Conservation (phyloP, 768 basidiomycete genomes). For the Agaricus blazei region DNA sequence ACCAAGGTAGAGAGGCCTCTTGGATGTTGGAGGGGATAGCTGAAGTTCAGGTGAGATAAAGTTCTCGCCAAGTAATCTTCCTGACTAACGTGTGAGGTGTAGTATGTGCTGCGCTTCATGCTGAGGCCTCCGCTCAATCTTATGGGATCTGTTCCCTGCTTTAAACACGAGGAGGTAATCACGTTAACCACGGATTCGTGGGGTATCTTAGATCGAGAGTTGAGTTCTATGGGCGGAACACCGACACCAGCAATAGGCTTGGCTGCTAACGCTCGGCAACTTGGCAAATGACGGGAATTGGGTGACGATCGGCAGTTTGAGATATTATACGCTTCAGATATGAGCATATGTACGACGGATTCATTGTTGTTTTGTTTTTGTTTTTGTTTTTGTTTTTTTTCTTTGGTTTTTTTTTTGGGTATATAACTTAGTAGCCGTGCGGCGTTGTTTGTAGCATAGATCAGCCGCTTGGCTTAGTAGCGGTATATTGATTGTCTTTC, state of each 20-base stretch:
- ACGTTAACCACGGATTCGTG: slow-evolving; percentile 34
- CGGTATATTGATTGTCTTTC: no score
- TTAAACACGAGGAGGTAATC: slow-evolving; percentile 29
- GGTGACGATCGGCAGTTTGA: neutral
- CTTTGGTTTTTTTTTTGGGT: no score
- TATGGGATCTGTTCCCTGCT: slow-evolving; percentile 27
- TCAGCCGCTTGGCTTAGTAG: no score
- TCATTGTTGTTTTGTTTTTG: no score
- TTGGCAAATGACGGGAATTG: neutral
- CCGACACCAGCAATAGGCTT: slow-evolving; percentile 38
- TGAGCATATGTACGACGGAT: neutral
- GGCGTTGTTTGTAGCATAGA: no score
- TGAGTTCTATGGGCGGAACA: slow-evolving; percentile 29
- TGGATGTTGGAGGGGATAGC: slow-evolving; percentile 29
- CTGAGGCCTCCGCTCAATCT: slow-evolving; percentile 26
- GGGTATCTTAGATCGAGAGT: slow-evolving; percentile 31
- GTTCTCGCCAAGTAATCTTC: neutral
- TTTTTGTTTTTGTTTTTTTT: no score
- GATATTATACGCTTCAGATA: neutral
- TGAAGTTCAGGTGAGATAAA: slow-evolving; percentile 21
- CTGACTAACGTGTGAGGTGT: neutral
- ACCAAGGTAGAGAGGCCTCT: slow-evolving; percentile 28
- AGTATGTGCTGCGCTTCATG: slow-evolving; percentile 34
- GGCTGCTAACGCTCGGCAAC: slow-evolving; percentile 14
- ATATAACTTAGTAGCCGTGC: no score